A percentile compares a stretch with the other conserved stretches of the same genome.
Evolutionary conservation across 176 grass and related monocot genomes (phyloP).

Genomic region (Carex kokanica): DNA sequence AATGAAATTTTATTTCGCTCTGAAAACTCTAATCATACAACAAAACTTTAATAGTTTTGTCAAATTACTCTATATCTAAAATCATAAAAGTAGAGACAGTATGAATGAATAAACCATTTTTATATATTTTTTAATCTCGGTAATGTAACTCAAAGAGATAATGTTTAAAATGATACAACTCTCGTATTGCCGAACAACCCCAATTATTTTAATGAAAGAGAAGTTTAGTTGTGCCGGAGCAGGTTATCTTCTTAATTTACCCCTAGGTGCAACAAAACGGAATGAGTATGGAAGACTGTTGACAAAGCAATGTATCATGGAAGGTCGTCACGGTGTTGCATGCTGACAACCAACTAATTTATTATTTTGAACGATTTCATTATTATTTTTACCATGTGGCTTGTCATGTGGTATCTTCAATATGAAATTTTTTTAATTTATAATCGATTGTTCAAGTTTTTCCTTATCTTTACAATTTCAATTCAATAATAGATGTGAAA

Average conservation of each 20-base stretch:
- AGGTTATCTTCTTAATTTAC: not conserved
- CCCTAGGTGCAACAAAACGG: not conserved
- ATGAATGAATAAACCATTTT: not conserved
- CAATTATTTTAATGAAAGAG: not conserved
- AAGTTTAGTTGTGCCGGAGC: not conserved
- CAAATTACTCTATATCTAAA: too few relatives aligned
- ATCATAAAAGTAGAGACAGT: not conserved
- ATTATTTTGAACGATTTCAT: slow-evolving; percentile 15
- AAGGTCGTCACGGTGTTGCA: not conserved
- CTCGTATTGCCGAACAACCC: too few relatives aligned
- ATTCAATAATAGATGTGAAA: not conserved
- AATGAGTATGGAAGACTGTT: not conserved
- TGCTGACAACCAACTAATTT: slow-evolving; percentile 1
- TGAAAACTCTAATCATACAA: too few relatives aligned
- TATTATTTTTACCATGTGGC: not conserved
- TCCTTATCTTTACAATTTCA: not conserved
- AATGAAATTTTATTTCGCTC: too few relatives aligned
- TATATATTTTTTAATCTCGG: too few relatives aligned
- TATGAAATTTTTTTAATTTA: not conserved
- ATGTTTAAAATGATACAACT: too few relatives aligned
- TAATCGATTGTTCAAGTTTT: not conserved
- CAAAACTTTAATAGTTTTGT: too few relatives aligned
- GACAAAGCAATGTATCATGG: not conserved
- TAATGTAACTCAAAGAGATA: too few relatives aligned
- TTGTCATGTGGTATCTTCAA: not conserved